Percentiles rank a stretch among this genome's conserved stretches.
These are phyloP conservation scores for Plasmodium reichenowi DNA, from an alignment of 169 alveolate genomes.

Conservation along the genomic window DNA sequence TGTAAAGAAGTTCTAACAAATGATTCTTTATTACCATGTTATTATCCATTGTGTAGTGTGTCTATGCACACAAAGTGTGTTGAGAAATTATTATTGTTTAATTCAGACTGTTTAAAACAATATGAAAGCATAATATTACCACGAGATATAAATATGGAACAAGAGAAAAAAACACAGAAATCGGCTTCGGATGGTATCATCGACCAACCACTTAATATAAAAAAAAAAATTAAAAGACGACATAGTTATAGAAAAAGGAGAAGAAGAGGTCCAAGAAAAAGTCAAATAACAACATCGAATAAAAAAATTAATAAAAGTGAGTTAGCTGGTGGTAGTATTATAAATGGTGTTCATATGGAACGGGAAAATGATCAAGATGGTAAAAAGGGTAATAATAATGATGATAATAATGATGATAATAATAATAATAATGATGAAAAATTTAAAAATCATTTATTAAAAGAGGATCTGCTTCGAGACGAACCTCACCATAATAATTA, in stretches of 20 bases:
- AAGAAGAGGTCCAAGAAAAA: background rate
- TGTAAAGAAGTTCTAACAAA: slow-evolving; percentile 41
- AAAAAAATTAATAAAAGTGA: slow-evolving; percentile 5
- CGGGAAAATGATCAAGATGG: background rate
- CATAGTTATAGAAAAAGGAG: background rate
- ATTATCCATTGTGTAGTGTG: slow-evolving; percentile 77
- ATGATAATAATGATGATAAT: background rate
- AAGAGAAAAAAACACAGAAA: background rate
- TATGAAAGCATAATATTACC: background rate
- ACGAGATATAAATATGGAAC: background rate
- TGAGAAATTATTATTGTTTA: slow-evolving; percentile 2
- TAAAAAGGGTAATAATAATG: background rate
- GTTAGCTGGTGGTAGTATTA: too few relatives aligned
- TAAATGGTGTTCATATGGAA: too few relatives aligned
- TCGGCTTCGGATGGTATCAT: background rate
- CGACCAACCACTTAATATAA: background rate
- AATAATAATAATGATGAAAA: too few relatives aligned
- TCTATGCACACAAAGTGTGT: slow-evolving; percentile 75
- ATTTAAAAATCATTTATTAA: too few relatives aligned
- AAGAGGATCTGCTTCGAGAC: too few relatives aligned
- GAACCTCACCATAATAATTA: too few relatives aligned
- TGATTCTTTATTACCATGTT: slow-evolving; percentile 49
- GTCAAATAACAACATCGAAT: background rate
- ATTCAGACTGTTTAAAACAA: slow-evolving; percentile 33
- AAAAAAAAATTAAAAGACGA: background rate